Conservation (phyloP, 1,139 yeast species). For the Candida glucosophila region DNA sequence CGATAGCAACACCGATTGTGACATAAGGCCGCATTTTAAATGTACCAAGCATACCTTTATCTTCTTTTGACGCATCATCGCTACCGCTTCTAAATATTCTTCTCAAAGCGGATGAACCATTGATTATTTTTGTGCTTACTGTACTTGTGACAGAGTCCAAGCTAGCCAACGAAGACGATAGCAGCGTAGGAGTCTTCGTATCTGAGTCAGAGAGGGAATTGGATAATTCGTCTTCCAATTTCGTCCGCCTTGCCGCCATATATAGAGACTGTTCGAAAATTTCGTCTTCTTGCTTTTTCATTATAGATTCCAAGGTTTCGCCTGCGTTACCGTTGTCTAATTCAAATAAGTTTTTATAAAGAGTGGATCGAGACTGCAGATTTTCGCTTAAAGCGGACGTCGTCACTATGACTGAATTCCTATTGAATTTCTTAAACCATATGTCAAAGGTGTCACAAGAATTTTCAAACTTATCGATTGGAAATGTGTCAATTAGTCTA, state of each 20-base stretch:
- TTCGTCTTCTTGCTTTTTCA: slow-evolving; percentile 24
- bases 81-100: slow-evolving; percentile 15
- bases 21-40: slow-evolving; percentile 13
- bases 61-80: slow-evolving; percentile 6
- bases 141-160: slow-evolving; percentile 23
- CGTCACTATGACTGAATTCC: slow-evolving; percentile 16
- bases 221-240: slow-evolving; percentile 19
- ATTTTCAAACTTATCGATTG: slow-evolving; percentile 17
- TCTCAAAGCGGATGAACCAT: slow-evolving; percentile 25
- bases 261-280: slow-evolving; percentile 15
- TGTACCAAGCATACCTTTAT: slow-evolving; percentile 2
- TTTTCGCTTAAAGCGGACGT: slow-evolving; percentile 11
- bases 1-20: slow-evolving; percentile 31
- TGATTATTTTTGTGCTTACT: slow-evolving; percentile 18
- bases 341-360: slow-evolving; percentile 4
- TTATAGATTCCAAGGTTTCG: slow-evolving; percentile 7
- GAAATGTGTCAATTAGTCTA: slow-evolving; percentile 18
- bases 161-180: slow-evolving; percentile 31
- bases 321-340: background rate
- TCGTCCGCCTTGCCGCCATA: slow-evolving; percentile 15
- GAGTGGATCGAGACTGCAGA: slow-evolving; percentile 1
- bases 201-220: slow-evolving; percentile 13
- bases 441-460: slow-evolving; percentile 17
- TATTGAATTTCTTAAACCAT: slow-evolving; percentile 29
- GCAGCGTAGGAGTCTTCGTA: slow-evolving; percentile 15